Conservation (phyloP, 371 early-diverging fungal genomes). For the Syncephalis fuscata region DNA sequence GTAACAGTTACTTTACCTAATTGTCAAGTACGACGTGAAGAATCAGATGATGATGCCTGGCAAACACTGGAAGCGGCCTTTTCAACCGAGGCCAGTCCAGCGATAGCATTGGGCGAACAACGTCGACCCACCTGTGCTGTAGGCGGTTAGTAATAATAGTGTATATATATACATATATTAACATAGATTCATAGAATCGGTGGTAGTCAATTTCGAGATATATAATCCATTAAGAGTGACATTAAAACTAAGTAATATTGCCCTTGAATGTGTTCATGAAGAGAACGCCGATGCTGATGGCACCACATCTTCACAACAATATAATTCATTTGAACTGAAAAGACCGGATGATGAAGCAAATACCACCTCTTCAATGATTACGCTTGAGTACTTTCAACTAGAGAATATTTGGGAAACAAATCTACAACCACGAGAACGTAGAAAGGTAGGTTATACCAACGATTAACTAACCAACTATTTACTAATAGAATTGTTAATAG, state of each 20-base stretch:
- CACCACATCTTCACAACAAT: too few relatives aligned
- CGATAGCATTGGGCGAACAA: constrained; percentile 23
- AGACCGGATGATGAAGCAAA: too few relatives aligned
- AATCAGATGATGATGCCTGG: too few relatives aligned
- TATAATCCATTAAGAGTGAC: constrained; percentile 45
- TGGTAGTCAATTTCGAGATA: constrained; percentile 38
- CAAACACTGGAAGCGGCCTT: too few relatives aligned
- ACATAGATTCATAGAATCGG: constrained; percentile 28
- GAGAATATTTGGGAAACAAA: not conserved
- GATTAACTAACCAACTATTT: too few relatives aligned
- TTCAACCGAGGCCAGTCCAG: constrained; percentile 14
- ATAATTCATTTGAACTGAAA: too few relatives aligned
- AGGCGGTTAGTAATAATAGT: constrained; percentile 24
- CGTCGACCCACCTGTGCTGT: constrained; percentile 45
- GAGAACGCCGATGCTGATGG: constrained; percentile 13
- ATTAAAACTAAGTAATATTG: constrained; percentile 33
- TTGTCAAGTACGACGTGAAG: constrained; percentile 8
- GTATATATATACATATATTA: not conserved
- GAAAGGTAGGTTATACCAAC: constrained; percentile 3
- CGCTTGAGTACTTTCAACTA: too few relatives aligned
- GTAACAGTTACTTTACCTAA: constrained; percentile 29
- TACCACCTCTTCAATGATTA: too few relatives aligned
- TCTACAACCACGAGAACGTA: constrained; percentile 2
- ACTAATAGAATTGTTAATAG: constrained; percentile 12
- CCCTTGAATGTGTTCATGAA: constrained; percentile 34